These are phyloP conservation scores for Colletotrichum kahawae DNA, from an alignment of 2,329 filamentous ascomycete genomes.

Conservation along the genomic window DNA sequence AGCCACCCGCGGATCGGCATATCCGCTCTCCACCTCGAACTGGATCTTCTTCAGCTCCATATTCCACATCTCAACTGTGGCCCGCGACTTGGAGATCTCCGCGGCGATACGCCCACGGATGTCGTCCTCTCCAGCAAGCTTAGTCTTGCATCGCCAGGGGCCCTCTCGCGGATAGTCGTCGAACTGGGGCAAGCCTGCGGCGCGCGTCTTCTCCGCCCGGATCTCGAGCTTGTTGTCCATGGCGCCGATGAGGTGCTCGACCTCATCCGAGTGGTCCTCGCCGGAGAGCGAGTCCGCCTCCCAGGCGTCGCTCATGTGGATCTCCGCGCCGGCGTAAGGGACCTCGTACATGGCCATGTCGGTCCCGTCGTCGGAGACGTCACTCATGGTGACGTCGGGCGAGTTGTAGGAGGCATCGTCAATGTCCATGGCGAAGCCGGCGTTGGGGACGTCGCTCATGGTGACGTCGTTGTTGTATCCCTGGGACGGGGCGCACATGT, in stretches of 20 bases:
- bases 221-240: background rate
- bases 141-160: no score
- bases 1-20: rapidly evolving
- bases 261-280: background rate
- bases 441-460: no score
- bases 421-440: background rate
- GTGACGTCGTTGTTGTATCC: background rate
- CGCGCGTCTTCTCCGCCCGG: background rate
- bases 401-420: background rate
- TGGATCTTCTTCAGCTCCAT: background rate
- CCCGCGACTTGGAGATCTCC: background rate
- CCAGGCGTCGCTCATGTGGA: background rate
- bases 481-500: background rate
- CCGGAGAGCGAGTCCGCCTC: background rate
- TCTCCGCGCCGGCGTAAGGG: background rate
- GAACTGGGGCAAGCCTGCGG: background rate
- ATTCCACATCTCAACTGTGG: background rate
- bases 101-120: background rate
- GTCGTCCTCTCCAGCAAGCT: background rate
- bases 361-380: background rate
- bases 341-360: background rate
- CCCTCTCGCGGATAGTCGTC: background rate
- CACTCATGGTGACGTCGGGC: background rate
- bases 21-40: background rate
- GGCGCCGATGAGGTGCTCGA: no score